phyloP scores from a whole-genome alignment of 768 basidiomycete species.

The Suillus subaureus region DNA sequence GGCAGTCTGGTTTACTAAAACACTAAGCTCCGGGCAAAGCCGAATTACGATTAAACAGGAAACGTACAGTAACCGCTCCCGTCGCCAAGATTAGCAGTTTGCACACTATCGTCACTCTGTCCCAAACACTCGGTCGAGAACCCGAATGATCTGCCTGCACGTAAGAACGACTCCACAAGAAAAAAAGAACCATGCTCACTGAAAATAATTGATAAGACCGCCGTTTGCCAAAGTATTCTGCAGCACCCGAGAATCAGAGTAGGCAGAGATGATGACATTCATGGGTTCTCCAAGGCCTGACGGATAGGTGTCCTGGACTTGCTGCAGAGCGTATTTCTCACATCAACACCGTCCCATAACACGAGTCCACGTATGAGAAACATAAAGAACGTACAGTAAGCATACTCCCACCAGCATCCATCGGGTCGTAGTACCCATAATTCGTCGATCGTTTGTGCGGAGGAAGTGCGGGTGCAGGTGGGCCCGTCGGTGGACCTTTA shows the following conservation, averaged over 20 bases:
- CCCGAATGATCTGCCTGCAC: slow-evolving; percentile 59
- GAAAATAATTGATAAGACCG: slow-evolving; percentile 79
- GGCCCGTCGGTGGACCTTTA: background rate
- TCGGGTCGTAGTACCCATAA: slow-evolving; percentile 63
- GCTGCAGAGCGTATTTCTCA: slow-evolving; percentile 34
- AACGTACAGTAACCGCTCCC: slow-evolving; percentile 69
- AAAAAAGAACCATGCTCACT: slow-evolving; percentile 47
- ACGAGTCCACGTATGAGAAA: background rate
- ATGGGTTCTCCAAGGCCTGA: slow-evolving; percentile 83
- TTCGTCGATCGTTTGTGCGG: slow-evolving; percentile 25
- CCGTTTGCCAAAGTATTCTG: slow-evolving; percentile 61
- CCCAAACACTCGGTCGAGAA: slow-evolving; percentile 84
- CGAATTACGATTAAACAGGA: background rate
- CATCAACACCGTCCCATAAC: background rate
- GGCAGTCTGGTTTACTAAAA: slow-evolving; percentile 76
- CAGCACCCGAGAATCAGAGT: slow-evolving; percentile 73
- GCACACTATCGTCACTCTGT: slow-evolving; percentile 69
- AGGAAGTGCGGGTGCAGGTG: slow-evolving; percentile 9
- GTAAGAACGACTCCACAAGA: background rate
- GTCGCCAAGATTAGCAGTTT: slow-evolving; percentile 82
- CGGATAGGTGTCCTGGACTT: slow-evolving; percentile 61
- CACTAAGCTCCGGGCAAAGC: background rate
- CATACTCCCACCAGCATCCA: slow-evolving; percentile 61
- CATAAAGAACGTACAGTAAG: slow-evolving; percentile 58
- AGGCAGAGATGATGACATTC: slow-evolving; percentile 77